A percentile compares a stretch with the other conserved stretches of the same genome.
Evolutionary conservation across 345 rosid species (phyloP).

Genomic region (Lepidium sativum): DNA sequence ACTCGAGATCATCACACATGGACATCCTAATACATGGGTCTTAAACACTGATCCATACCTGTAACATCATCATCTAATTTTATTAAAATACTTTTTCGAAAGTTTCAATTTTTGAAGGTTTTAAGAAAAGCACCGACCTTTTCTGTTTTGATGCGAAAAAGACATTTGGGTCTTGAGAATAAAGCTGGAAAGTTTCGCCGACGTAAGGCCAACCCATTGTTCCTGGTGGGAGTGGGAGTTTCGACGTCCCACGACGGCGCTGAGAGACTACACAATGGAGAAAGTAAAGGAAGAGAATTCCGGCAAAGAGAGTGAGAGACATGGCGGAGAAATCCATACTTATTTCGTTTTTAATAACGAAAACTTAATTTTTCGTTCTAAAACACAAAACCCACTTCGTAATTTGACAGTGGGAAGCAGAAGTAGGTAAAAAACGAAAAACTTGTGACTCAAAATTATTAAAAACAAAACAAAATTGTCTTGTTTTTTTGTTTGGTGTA

Average conservation of each 20-base stretch:
- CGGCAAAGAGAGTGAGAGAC: conserved; percentile 21
- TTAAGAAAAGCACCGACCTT: conserved; percentile 24
- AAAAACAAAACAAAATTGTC: neutral
- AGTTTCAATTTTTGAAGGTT: neutral
- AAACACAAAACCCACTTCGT: conserved; percentile 5
- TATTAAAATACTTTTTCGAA: no score
- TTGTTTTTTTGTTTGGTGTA: neutral
- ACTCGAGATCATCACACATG: conserved; percentile 83
- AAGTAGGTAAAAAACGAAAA: conserved; percentile 20
- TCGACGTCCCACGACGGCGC: conserved; percentile 10
- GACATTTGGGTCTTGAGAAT: conserved; percentile 82
- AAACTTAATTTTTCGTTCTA: neutral
- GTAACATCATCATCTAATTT: neutral
- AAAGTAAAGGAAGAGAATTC: conserved; percentile 24
- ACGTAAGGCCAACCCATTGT: conserved; percentile 78
- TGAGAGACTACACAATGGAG: conserved; percentile 28
- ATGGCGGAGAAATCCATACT: conserved; percentile 34
- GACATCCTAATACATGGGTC: conserved; percentile 75
- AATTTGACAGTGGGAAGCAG: neutral
- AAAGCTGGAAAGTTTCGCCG: conserved; percentile 81
- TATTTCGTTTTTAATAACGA: no score
- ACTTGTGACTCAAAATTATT: conserved; percentile 10
- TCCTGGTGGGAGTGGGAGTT: conserved; percentile 77
- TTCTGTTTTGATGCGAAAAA: conserved; percentile 64
- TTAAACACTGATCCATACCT: conserved; percentile 80